Base-by-base conservation (phyloP, 2,329 filamentous ascomycete genomes). In the Xylaria digitata region DNA sequence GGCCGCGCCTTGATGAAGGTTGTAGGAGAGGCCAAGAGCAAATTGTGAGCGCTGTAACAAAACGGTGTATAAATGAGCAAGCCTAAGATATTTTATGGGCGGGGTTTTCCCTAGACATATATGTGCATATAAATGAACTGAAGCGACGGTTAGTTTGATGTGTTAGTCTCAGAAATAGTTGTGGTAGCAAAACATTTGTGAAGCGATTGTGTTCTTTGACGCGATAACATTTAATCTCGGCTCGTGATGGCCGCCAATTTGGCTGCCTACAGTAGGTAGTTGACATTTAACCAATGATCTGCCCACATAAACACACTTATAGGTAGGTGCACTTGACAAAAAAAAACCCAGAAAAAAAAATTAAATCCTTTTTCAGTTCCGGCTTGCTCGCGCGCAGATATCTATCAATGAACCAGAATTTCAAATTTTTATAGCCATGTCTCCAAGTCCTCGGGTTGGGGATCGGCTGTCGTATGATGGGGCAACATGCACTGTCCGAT, bases 401-500 rank as follows among this genome's bases (percentile, higher is more conserved):
- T 49, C 9, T 26, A 40, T 17, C 11, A 21, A 50, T 46, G 4
- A 53, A 26, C 30, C 15, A 1, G 11, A 26, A 8, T 6, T n/a
- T 37, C 9, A 30, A 43, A 57, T 48, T 40, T 56, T 11, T 19
- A 30, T 42, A 40, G 42, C 37, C 49, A 86, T 85, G 83, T 61
- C 80, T 56, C 65, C 75, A 19, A 73, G 72, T 13, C 76, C 79
- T 53, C 81, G 85, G 73, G 77, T 90, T 69, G 92, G 92, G 59
- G 90, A 96, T 79, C 89, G 96, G 15, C 83, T 95, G 46, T 97
- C 93, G 3, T 96, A 92, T 74, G 89, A 91, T 71, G 89, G 88
- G 37, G 88, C 89, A 21, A 81, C 92, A 48, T 97, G 94, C 80
- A 98, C 95, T 0, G 86, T 98, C 65, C 90, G 93, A 68, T 98